Evolutionary conservation across 2,329 filamentous ascomycete species (phyloP), one percentile per base, ranked within the genome.

Genomic region (Botrytis porri): DNA sequence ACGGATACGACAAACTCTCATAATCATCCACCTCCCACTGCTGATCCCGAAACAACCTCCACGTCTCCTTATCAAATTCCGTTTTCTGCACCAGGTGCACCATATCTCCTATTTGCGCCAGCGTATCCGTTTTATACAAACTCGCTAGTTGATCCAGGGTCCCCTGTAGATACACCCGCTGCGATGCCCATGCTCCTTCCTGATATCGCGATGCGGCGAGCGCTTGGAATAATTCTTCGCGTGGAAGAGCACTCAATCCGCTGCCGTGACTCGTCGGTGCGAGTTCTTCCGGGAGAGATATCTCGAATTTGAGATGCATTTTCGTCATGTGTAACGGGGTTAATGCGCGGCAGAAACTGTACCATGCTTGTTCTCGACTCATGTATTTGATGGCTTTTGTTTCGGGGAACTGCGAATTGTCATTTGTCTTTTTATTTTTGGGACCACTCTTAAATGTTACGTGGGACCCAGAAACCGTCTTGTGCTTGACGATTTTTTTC

Each of bases 391-490:
- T 57, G 8, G 18, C 48, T 32, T 8, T 43, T 29, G 65, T 69
- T 25, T 22, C 4, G 9, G 0, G 45, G 20, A 2, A n/a, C n/a
- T n/a, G n/a, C n/a, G n/a, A n/a, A n/a, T n/a, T n/a, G 1, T 0
- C 1, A 6, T 18, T 10, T 16, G 0, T 10, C 18, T 41, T 64
- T 1, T 0, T 20, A 1, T 8, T 2, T 35, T 37, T 65, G 22
- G 43, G 25, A 5, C 18, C 10, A 25, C 25, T 41, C 20, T 43
- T 41, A 5, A 69, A 57, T 8, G 65, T 59, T 4, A 69, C 65
- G 12, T 69, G 65, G 0, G 65, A 69, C 3, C 65, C 65, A 1
- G 65, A 69, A 32, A 69, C 48, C 0, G 48, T 69, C 51, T 69
- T 69, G 8, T 69, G 35, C n/a, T 32, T 25, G n/a, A 69, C 25